Conservation (phyloP, 2,329 filamentous ascomycete genomes). For the Fusarium anguioides region DNA sequence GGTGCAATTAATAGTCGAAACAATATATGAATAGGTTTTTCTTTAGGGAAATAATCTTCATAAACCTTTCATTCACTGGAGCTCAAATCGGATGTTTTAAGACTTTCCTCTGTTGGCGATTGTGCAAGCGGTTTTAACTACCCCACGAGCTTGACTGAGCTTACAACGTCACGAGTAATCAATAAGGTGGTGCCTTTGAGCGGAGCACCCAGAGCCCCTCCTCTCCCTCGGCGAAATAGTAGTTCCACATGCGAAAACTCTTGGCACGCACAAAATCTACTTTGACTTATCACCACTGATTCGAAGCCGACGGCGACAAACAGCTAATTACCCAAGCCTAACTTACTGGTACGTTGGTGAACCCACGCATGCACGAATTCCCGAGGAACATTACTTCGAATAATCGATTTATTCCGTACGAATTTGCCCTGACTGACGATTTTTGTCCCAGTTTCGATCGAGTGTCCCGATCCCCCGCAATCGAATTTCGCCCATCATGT, state of each 20-base stretch:
- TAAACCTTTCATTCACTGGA: background rate
- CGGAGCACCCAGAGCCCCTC: slow-evolving; percentile 35
- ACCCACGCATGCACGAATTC: slow-evolving; percentile 33
- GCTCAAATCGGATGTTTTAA: background rate
- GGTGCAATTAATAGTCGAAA: background rate
- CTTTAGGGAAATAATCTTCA: background rate
- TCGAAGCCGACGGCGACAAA: slow-evolving; percentile 51
- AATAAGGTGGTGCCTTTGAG: slow-evolving; percentile 29
- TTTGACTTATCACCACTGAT: slow-evolving; percentile 51
- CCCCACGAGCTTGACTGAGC: slow-evolving; percentile 35
- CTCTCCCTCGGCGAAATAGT: slow-evolving; percentile 50
- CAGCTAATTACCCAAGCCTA: slow-evolving; percentile 51
- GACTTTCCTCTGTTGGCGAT: background rate
- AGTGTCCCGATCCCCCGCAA: slow-evolving; percentile 47
- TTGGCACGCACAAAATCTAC: slow-evolving; percentile 60
- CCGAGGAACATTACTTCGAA: slow-evolving; percentile 14
- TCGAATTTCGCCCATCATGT: slow-evolving; percentile 57
- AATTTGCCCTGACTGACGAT: slow-evolving; percentile 45
- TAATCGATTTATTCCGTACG: slow-evolving; percentile 36
- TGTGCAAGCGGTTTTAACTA: slow-evolving; percentile 26
- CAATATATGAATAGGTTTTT: background rate
- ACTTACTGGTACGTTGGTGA: slow-evolving; percentile 50
- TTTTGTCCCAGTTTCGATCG: slow-evolving; percentile 45
- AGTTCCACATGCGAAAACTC: slow-evolving; percentile 56
- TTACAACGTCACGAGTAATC: slow-evolving; percentile 34